Evolutionary conservation across 2,329 filamentous ascomycete species (phyloP).

Genomic region (Pseudopithomyces maydicus): DNA sequence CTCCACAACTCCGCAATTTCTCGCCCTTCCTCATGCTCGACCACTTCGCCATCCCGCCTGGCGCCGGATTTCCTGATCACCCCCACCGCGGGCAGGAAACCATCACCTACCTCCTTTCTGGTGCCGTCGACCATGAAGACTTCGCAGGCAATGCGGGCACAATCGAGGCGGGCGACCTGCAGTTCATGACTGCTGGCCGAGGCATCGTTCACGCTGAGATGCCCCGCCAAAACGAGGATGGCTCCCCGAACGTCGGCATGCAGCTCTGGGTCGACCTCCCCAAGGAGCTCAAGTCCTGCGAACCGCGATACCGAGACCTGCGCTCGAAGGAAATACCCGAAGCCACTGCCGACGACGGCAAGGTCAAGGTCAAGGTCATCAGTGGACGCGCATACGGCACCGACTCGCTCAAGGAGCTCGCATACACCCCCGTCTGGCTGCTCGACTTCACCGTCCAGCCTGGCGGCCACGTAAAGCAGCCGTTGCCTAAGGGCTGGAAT

Average conservation of each 20-base stretch:
- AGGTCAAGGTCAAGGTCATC: slow-evolving; percentile 86
- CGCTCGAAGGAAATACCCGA: slow-evolving; percentile 77
- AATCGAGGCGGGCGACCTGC: slow-evolving; percentile 84
- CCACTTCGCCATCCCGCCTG: slow-evolving; percentile 77
- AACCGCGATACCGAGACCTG: slow-evolving; percentile 90
- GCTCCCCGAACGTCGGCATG: slow-evolving; percentile 79
- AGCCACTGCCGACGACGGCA: slow-evolving; percentile 72
- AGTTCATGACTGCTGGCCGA: slow-evolving; percentile 95
- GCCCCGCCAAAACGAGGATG: slow-evolving; percentile 79
- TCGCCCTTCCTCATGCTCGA: slow-evolving; percentile 96
- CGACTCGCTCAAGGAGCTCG: slow-evolving; percentile 85
- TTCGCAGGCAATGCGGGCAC: slow-evolving; percentile 86
- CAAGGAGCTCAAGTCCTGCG: slow-evolving; percentile 78
- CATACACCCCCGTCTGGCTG: slow-evolving; percentile 97
- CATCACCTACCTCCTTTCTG: slow-evolving; percentile 87
- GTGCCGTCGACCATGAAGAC: slow-evolving; percentile 89
- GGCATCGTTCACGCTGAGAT: slow-evolving; percentile 97
- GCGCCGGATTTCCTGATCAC: slow-evolving; percentile 90
- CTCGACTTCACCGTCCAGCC: slow-evolving; percentile 81
- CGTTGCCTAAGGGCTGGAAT: slow-evolving; percentile 82
- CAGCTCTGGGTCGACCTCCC: slow-evolving; percentile 97
- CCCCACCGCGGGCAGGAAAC: slow-evolving; percentile 82
- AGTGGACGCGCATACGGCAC: slow-evolving; percentile 82
- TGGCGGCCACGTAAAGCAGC: slow-evolving; percentile 76
- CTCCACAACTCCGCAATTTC: slow-evolving; percentile 80